A percentile compares a stretch with the other conserved stretches of the same genome.
Evolutionary conservation across 352 stramenopile genomes (phyloP).

Genomic region (Globisporangium nagaii): DNA sequence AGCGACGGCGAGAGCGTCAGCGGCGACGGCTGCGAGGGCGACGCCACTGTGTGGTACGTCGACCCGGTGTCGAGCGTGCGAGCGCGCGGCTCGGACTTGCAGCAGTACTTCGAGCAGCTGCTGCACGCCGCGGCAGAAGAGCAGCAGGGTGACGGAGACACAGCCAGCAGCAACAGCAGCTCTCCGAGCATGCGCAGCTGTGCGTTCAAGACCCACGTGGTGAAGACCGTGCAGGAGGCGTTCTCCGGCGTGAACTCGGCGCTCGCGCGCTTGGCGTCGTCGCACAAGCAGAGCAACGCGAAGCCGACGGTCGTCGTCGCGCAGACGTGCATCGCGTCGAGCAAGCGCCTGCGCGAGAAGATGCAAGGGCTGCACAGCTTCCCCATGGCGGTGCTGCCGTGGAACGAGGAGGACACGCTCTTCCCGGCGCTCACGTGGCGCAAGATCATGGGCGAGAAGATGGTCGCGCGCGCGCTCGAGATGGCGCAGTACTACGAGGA

Average conservation of each 20-base stretch:
- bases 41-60: constrained; percentile 62
- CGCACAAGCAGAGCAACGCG: constrained; percentile 61
- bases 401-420: constrained; percentile 64
- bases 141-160: constrained; percentile 21
- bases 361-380: constrained; percentile 91
- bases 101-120: constrained; percentile 49
- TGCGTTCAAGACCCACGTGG: constrained; percentile 62
- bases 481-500: constrained; percentile 90
- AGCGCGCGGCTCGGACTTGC: constrained; percentile 42
- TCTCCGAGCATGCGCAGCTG: constrained; percentile 45
- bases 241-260: constrained; percentile 85
- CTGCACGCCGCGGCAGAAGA: too few relatives aligned
- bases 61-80: constrained; percentile 58
- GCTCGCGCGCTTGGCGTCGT: constrained; percentile 73
- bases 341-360: constrained; percentile 59
- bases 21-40: constrained; percentile 22
- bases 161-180: too few relatives aligned
- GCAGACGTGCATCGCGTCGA: constrained; percentile 56
- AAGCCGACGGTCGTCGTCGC: constrained; percentile 88
- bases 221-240: constrained; percentile 71
- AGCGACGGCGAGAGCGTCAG: constrained; percentile 10
- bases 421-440: constrained; percentile 95
- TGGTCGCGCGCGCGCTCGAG: constrained; percentile 70
- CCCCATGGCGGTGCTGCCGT: constrained; percentile 87
- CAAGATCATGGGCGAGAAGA: constrained; percentile 67